Evolutionary conservation across 352 stramenopile genomes (phyloP).

Genomic region (Phytopythium litorale): DNA sequence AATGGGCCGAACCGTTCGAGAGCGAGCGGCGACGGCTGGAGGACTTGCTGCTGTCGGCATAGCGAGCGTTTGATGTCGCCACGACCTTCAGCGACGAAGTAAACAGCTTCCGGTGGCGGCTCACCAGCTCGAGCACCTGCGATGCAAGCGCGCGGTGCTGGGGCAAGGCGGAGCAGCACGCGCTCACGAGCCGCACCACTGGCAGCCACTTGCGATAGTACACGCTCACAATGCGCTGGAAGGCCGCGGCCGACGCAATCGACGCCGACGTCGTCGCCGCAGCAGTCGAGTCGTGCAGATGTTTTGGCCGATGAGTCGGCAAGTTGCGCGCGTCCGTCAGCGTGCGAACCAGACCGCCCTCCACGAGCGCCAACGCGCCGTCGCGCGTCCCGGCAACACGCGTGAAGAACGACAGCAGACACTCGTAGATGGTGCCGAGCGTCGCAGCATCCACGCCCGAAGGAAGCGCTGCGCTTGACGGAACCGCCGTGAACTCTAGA

Average conservation of each 20-base stretch:
- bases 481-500: conserved; percentile 26
- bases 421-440: conserved; percentile 80
- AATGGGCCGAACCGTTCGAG: neutral
- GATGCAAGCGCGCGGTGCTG: conserved; percentile 62
- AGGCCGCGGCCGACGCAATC: conserved; percentile 32
- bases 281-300: conserved; percentile 29
- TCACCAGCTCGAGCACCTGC: conserved; percentile 57
- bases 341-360: conserved; percentile 68
- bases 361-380: conserved; percentile 60
- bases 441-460: conserved; percentile 55
- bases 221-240: conserved; percentile 54
- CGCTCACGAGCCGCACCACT: conserved; percentile 55
- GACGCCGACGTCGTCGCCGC: conserved; percentile 27
- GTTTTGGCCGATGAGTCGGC: conserved; percentile 62
- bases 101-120: conserved; percentile 69
- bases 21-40: neutral
- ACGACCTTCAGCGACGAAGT: conserved; percentile 58
- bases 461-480: conserved; percentile 34
- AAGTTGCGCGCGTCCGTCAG: conserved; percentile 58
- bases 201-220: conserved; percentile 82
- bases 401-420: conserved; percentile 76
- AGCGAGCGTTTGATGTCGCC: conserved; percentile 8
- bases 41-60: neutral
- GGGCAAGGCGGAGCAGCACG: conserved; percentile 53
- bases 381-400: conserved; percentile 57